Base-by-base conservation (phyloP, 1,284 basidiomycete species). In the Malassezia restricta region DNA sequence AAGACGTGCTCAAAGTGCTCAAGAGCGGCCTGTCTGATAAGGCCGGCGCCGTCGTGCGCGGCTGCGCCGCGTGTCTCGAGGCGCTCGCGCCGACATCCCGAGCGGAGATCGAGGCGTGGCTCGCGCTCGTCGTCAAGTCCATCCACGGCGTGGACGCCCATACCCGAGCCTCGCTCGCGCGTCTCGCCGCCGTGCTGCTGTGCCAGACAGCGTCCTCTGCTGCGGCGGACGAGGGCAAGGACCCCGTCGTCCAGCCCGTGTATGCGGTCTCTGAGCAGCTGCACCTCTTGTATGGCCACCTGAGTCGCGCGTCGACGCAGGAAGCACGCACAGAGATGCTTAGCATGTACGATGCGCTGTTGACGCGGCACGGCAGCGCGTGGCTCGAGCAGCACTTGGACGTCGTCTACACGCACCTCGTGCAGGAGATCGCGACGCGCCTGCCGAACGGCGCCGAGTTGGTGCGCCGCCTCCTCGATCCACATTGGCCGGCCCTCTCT, bases 371-470 rank as follows among this genome's bases (percentile, higher is more conserved):
- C 5, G 92, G 90, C 0, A 58, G 82, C 0, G 71, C 75, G 0
- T 98, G 87, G 74, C 82, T 89, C 39, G 90, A 95, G 70, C 73
- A 76, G 28, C 85, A 92, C 71, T 98, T 94, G 65, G 77, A 81
- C 8, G 77, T 83, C 33, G 80, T 96, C 51, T 78, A 88, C 32
- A 76, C 77, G 33, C 91, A 98, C 72, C 75, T 96, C 51, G 57
- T 75, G 48, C 65, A 69, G 46, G 88, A 94, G 54, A 79, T 95
- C 35, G 80, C 56, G 60, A 53, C 58, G n/a, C 49, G 51, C 9
- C 51, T 53, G 27, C 54, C 47, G 14, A 56, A 59, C 11, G 17
- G 4, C 8, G 24, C 37, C 28, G 83, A 82, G 35, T 77, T 86
- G 6, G 83, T 89, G 31, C 81, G 81, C 1, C 79, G 88, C 32